These are phyloP conservation scores for Chlorella sp. DNA, from an alignment of 139 green algal genomes.

Conservation along the genomic window DNA sequence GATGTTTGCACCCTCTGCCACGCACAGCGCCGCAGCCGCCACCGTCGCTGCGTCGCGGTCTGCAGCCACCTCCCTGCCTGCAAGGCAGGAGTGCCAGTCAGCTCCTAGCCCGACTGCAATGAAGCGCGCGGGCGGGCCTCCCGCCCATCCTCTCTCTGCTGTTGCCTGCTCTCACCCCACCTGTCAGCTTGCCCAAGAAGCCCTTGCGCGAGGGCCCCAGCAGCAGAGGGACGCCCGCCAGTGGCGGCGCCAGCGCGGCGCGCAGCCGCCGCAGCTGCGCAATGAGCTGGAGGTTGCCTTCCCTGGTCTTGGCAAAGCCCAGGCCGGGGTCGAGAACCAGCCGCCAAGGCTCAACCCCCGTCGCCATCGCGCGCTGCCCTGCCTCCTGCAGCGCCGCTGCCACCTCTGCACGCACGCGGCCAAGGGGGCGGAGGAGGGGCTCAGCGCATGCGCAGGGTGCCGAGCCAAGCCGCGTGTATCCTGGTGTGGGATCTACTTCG, in stretches of 20 bases:
- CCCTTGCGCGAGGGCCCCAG: conserved; percentile 82
- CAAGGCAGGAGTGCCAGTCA: too few relatives aligned
- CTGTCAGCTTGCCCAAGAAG: conserved; percentile 76
- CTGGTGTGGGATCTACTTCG: too few relatives aligned
- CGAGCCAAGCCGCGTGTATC: too few relatives aligned
- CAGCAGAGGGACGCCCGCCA: conserved; percentile 68
- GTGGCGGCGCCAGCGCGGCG: conserved; percentile 28
- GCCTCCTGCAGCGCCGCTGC: conserved; percentile 61
- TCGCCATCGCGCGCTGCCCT: conserved; percentile 55
- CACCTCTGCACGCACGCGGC: conserved; percentile 66
- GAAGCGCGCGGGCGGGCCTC: too few relatives aligned
- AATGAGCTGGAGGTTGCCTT: conserved; percentile 74
- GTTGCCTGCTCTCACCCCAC: too few relatives aligned
- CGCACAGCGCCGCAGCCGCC: conserved; percentile 46
- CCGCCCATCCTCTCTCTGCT: too few relatives aligned
- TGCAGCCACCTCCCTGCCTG: conserved; percentile 21
- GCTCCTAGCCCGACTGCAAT: too few relatives aligned
- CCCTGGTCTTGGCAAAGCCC: conserved; percentile 86
- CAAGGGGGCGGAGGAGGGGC: too few relatives aligned
- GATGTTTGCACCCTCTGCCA: conserved; percentile 69
- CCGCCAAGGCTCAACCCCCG: conserved; percentile 85
- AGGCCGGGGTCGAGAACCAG: conserved; percentile 89
- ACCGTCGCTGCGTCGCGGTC: conserved; percentile 61
- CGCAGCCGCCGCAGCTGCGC: conserved; percentile 54
- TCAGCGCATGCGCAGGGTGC: too few relatives aligned